Conservation (phyloP, 345 rosid species). For the Arabidopsis suecica region DNA sequence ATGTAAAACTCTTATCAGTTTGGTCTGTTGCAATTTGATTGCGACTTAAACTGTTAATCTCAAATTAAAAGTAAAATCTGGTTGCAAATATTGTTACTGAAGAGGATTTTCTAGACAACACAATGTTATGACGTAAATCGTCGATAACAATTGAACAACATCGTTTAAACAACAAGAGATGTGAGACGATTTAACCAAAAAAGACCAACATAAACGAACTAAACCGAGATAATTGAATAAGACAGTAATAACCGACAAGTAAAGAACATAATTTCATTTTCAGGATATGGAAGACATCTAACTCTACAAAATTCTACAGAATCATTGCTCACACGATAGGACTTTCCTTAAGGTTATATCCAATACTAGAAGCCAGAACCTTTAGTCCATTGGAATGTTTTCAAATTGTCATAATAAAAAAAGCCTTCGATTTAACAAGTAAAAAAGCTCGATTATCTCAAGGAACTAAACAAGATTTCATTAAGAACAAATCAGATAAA, state of each 20-base stretch:
- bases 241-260: neutral
- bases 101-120: neutral
- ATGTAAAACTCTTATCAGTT: slow-evolving; percentile 2
- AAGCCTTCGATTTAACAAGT: no score
- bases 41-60: neutral
- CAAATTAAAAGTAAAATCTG: neutral
- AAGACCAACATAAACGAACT: neutral
- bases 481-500: no score
- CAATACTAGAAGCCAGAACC: no score
- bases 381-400: no score
- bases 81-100: slow-evolving; percentile 3
- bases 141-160: neutral
- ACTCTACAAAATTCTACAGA: neutral
- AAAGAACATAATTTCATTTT: slow-evolving; percentile 7
- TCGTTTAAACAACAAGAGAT: slow-evolving; percentile 7
- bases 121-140: neutral
- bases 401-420: no score
- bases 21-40: slow-evolving; percentile 1
- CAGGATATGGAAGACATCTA: neutral
- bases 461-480: no score
- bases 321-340: no score
- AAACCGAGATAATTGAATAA: neutral
- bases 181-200: no score
- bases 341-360: no score
- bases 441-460: no score